phyloP scores from a whole-genome alignment of 202 grass and related monocot genomes.

The Setaria viridis region DNA sequence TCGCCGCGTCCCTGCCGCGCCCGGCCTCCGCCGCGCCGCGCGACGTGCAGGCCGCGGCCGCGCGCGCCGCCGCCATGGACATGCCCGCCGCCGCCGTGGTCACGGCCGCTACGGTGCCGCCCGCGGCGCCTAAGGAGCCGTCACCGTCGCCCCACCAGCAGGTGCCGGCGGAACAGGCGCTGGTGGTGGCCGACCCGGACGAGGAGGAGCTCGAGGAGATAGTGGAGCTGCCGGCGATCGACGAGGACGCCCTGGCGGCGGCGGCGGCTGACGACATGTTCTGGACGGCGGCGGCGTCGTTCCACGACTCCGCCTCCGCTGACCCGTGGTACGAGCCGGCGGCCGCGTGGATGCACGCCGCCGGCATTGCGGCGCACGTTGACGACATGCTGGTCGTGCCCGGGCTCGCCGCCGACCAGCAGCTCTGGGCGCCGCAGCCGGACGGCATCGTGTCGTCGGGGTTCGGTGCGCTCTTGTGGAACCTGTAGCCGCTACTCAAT shows the following conservation, averaged over 20 bases:
- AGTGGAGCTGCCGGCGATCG: constrained; percentile 46
- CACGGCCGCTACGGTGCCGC: not conserved
- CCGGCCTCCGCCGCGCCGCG: constrained; percentile 49
- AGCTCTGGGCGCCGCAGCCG: constrained; percentile 39
- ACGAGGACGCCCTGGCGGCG: constrained; percentile 19
- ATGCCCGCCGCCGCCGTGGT: constrained; percentile 21
- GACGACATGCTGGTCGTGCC: constrained; percentile 26
- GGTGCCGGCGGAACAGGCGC: not conserved
- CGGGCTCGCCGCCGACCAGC: constrained; percentile 22
- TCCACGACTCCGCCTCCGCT: not conserved
- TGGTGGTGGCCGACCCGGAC: not conserved
- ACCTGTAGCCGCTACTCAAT: constrained; percentile 24
- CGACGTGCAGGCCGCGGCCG: constrained; percentile 71
- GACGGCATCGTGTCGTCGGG: constrained; percentile 39
- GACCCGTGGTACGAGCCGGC: constrained; percentile 41
- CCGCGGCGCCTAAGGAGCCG: not conserved
- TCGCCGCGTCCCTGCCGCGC: constrained; percentile 56
- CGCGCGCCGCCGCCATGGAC: constrained; percentile 72
- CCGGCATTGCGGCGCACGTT: constrained; percentile 31
- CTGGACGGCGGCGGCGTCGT: not conserved
- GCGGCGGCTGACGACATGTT: constrained; percentile 18
- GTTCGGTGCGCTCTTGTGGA: constrained; percentile 40
- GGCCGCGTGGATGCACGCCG: constrained; percentile 25
- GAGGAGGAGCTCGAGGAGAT: constrained; percentile 60
- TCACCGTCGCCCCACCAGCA: not conserved